Percentiles rank a stretch among this genome's conserved stretches.
Evolutionary conservation across 2,329 filamentous ascomycete genomes (phyloP).

Genomic region (Sordariomycetes sp.): DNA sequence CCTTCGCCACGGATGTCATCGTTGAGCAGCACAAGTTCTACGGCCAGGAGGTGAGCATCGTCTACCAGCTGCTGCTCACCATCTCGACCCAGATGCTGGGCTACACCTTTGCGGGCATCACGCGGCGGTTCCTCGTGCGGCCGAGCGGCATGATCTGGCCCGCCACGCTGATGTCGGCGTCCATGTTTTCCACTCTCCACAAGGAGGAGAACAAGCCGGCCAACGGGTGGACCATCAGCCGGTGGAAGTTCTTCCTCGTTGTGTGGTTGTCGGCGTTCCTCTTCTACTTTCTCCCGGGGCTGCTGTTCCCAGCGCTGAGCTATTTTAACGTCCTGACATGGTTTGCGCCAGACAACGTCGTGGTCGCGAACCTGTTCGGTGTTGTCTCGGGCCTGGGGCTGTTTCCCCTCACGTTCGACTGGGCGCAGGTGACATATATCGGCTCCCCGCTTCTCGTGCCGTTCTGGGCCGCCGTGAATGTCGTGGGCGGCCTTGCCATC

Average conservation of each 20-base stretch:
- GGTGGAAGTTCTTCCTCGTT: conserved; percentile 75
- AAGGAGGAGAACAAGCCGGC: conserved; percentile 74
- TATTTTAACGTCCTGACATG: conserved; percentile 86
- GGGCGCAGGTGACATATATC: conserved; percentile 83
- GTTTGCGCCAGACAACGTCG: conserved; percentile 79
- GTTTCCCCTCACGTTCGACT: conserved; percentile 82
- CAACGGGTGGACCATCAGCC: conserved; percentile 71
- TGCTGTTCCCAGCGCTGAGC: conserved; percentile 73
- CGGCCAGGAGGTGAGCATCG: conserved; percentile 64
- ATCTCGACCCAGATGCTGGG: conserved; percentile 80
- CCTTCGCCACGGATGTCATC: conserved; percentile 82
- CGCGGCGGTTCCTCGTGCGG: conserved; percentile 69
- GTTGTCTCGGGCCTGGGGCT: conserved; percentile 75
- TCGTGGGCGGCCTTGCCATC: conserved; percentile 66
- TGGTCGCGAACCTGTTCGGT: conserved; percentile 77
- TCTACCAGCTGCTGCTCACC: conserved; percentile 73
- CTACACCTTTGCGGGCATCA: conserved; percentile 77
- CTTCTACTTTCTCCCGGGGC: conserved; percentile 78
- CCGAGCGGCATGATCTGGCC: conserved; percentile 91
- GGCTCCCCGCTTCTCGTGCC: conserved; percentile 75
- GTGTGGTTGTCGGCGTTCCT: conserved; percentile 61
- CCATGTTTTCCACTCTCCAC: conserved; percentile 82
- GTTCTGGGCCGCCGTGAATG: conserved; percentile 80
- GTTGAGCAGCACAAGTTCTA: conserved; percentile 88
- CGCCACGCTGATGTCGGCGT: conserved; percentile 74